phyloP scores from a whole-genome alignment of 2,329 filamentous ascomycete species.

The Aspergillus jensenii region DNA sequence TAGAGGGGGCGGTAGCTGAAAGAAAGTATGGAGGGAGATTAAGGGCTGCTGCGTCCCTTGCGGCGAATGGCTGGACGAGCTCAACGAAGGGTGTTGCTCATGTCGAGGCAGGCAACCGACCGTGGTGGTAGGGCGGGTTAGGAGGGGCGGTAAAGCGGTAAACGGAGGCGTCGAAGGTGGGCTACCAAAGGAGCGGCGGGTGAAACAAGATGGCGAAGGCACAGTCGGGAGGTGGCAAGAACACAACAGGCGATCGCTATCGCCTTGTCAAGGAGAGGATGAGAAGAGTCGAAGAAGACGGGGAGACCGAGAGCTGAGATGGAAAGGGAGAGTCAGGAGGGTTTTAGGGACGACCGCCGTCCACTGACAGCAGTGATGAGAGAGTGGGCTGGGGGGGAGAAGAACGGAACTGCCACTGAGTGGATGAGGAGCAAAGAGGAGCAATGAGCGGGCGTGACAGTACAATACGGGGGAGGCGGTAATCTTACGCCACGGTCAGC shows the following conservation, averaged over 20 bases:
- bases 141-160: constrained; percentile 16
- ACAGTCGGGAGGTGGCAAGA: constrained; percentile 10
- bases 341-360: constrained; percentile 14
- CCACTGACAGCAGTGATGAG: not conserved
- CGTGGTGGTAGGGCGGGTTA: not conserved
- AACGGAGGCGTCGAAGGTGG: constrained; percentile 11
- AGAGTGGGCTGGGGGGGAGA: not conserved
- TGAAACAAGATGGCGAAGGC: constrained; percentile 6
- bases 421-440: not conserved
- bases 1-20: not conserved
- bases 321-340: constrained; percentile 11
- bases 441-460: not conserved
- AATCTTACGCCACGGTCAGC: not conserved
- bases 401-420: not conserved
- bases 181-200: constrained; percentile 14
- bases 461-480: constrained; percentile 1
- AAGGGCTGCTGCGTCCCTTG: constrained; percentile 17
- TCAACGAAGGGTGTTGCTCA: constrained; percentile 22
- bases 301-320: not conserved
- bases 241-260: not conserved
- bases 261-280: constrained; percentile 2
- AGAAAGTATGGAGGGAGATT: constrained; percentile 3
- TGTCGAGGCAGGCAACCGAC: constrained; percentile 19
- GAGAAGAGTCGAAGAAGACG: constrained; percentile 3
- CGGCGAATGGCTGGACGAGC: constrained; percentile 21